These are phyloP conservation scores for Candida ponderosae DNA, from an alignment of 805 yeast species.

Conservation along the genomic window DNA sequence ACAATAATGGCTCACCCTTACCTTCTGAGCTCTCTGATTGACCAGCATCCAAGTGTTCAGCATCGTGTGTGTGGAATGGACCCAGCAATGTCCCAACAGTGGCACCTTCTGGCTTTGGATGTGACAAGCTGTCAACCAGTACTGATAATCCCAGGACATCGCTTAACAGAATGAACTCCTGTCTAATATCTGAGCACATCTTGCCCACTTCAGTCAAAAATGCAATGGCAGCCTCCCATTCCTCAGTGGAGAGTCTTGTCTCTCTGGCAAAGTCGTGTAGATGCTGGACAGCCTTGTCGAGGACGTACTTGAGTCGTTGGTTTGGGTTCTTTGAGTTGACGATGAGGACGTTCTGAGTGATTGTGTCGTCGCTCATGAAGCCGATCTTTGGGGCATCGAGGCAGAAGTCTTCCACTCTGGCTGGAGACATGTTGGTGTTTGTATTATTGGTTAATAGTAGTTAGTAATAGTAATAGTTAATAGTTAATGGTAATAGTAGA, in stretches of 20 bases:
- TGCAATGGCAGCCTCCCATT: slow-evolving; percentile 25
- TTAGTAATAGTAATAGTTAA: too few relatives aligned
- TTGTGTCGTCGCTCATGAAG: too few relatives aligned
- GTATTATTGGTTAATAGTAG: too few relatives aligned
- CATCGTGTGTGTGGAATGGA: slow-evolving; percentile 26
- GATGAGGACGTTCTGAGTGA: background rate
- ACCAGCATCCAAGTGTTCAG: slow-evolving; percentile 22
- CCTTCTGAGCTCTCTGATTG: slow-evolving; percentile 26
- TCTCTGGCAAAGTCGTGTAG: slow-evolving; percentile 29
- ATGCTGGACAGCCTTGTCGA: slow-evolving; percentile 18
- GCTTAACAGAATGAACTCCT: slow-evolving; percentile 27
- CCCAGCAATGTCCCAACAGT: slow-evolving; percentile 25
- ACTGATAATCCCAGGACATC: slow-evolving; percentile 27
- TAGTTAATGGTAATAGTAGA: too few relatives aligned
- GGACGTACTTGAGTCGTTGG: slow-evolving; percentile 4
- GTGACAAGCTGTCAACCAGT: slow-evolving; percentile 26
- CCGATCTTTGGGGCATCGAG: too few relatives aligned
- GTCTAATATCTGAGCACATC: slow-evolving; percentile 22
- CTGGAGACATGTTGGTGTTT: too few relatives aligned
- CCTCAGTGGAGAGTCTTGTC: slow-evolving; percentile 25
- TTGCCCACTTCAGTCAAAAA: slow-evolving; percentile 26
- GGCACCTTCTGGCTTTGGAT: slow-evolving; percentile 8
- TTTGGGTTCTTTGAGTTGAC: slow-evolving; percentile 5
- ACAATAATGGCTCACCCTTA: slow-evolving; percentile 23
- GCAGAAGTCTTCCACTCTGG: too few relatives aligned